Percentiles rank a stretch among this genome's conserved stretches.
phyloP scores from a whole-genome alignment of 2,329 filamentous ascomycete genomes.

The Scleromitrula shiraiana region DNA sequence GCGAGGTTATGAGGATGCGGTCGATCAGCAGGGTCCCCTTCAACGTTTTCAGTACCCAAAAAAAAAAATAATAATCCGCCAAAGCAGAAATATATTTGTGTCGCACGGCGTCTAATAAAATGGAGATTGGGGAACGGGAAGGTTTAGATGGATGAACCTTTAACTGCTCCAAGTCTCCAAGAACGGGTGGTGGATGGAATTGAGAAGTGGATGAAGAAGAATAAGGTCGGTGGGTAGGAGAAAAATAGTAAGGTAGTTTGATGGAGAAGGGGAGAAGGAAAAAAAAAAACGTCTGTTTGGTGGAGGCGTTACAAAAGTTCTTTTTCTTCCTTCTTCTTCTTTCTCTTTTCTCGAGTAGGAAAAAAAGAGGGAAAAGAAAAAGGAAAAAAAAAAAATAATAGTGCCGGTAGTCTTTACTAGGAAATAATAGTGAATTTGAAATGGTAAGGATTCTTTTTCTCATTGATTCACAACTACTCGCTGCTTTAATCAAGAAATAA shows the following conservation, averaged over 20 bases:
- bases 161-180: not conserved
- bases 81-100: not conserved
- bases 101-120: conserved; percentile 10
- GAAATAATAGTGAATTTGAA: no score
- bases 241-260: not conserved
- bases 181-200: not conserved
- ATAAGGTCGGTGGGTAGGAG: not conserved
- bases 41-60: not conserved
- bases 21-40: conserved; percentile 9
- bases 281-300: not conserved
- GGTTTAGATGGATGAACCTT: conserved; percentile 4
- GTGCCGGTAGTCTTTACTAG: no score
- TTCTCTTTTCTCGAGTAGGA: not conserved
- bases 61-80: conserved; percentile 2
- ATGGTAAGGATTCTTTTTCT: conserved; percentile 3
- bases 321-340: not conserved
- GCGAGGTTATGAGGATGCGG: not conserved
- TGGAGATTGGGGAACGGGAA: conserved; percentile 7
- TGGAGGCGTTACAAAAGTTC: conserved; percentile 4
- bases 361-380: conserved; percentile 3
- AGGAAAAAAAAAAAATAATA: not conserved
- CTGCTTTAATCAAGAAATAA: not conserved
- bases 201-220: not conserved
- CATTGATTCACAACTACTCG: not conserved
- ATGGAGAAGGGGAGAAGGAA: no score